Evolutionary conservation across 768 basidiomycete genomes (phyloP).

Genomic region (Kwoniella sp.): DNA sequence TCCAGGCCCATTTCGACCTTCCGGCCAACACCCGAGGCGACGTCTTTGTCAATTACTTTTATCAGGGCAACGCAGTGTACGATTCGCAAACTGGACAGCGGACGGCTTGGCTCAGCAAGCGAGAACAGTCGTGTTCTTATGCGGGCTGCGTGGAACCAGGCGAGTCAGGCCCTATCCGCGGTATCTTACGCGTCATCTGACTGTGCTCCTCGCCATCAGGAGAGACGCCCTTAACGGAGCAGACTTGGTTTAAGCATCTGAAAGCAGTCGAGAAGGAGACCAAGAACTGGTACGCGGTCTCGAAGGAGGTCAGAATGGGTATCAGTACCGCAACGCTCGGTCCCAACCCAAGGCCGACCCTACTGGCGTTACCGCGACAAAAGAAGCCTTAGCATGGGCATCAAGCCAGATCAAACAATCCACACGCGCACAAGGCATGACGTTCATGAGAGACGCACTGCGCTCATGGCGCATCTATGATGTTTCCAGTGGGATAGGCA

Average conservation of each 20-base stretch:
- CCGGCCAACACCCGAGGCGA: neutral
- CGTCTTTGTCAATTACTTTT: slow-evolving; percentile 4
- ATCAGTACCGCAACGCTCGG: slow-evolving; percentile 3
- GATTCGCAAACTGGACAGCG: neutral
- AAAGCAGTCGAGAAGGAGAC: neutral
- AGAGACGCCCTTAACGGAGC: neutral
- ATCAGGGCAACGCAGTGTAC: slow-evolving; percentile 6
- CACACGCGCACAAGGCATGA: no score
- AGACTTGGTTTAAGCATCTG: no score
- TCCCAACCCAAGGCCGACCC: no score
- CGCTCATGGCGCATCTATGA: neutral
- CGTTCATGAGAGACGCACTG: neutral
- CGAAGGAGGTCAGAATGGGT: slow-evolving; percentile 3
- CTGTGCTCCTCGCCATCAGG: neutral
- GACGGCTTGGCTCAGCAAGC: neutral
- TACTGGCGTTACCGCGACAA: no score
- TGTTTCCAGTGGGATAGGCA: slow-evolving; percentile 23
- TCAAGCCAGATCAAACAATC: no score
- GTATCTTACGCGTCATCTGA: neutral
- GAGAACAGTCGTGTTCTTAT: neutral
- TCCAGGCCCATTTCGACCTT: neutral
- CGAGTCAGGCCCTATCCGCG: neutral
- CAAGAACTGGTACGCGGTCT: slow-evolving; percentile 1
- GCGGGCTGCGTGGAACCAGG: slow-evolving; percentile 1
- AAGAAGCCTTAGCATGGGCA: no score